These are phyloP conservation scores for Quercus phellos DNA, from an alignment of 331 rosid genomes.

Conservation along the genomic window DNA sequence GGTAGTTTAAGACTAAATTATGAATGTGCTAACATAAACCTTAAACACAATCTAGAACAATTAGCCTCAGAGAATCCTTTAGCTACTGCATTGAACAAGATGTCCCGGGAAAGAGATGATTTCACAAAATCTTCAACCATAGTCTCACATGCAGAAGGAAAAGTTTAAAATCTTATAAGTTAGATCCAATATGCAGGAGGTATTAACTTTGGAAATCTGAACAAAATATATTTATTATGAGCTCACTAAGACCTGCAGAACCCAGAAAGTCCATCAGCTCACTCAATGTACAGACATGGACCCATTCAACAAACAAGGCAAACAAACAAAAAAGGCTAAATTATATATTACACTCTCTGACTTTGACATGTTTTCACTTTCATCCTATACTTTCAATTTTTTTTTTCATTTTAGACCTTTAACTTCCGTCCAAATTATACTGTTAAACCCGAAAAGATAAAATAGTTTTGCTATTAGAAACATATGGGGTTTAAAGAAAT, in stretches of 20 bases:
- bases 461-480: too few relatives aligned
- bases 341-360: too few relatives aligned
- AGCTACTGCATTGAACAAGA: background rate
- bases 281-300: too few relatives aligned
- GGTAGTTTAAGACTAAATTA: background rate
- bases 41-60: background rate
- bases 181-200: background rate
- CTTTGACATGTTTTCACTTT: too few relatives aligned
- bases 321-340: background rate
- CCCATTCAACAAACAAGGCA: background rate
- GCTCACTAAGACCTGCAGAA: background rate
- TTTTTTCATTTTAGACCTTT: too few relatives aligned
- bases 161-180: background rate
- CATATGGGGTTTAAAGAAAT: too few relatives aligned
- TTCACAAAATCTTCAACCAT: background rate
- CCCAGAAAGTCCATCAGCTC: background rate
- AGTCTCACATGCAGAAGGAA: background rate
- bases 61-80: background rate
- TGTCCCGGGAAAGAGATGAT: background rate
- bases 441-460: too few relatives aligned
- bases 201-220: background rate
- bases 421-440: too few relatives aligned
- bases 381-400: too few relatives aligned
- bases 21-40: background rate
- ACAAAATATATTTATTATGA: background rate